These are phyloP conservation scores for Verticillium longisporum DNA, from an alignment of 2,329 filamentous ascomycete genomes.

Conservation along the genomic window DNA sequence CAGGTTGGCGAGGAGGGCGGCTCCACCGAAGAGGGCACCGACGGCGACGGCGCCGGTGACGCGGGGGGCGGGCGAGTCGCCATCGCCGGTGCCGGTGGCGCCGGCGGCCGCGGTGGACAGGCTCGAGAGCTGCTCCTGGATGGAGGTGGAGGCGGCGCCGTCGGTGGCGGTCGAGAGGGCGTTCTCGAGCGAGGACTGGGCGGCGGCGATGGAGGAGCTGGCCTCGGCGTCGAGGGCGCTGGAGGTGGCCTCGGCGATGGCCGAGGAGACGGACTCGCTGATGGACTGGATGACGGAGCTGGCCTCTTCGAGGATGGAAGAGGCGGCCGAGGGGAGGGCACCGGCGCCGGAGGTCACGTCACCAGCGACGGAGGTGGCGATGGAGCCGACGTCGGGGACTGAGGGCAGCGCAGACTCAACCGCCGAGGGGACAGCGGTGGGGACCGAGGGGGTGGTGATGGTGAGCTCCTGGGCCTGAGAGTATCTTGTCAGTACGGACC, in stretches of 20 bases:
- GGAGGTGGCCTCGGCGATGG: constrained; percentile 12
- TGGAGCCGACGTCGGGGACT: constrained; percentile 9
- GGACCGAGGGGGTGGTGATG: constrained; percentile 6
- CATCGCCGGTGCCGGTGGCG: constrained; percentile 6
- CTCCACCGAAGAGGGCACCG: constrained; percentile 39
- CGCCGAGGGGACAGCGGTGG: constrained; percentile 11
- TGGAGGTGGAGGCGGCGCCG: constrained; percentile 12
- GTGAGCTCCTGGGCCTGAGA: constrained; percentile 12
- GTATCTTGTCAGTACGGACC: background rate
- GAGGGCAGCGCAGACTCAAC: background rate
- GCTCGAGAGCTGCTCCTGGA: constrained; percentile 3
- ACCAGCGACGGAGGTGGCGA: constrained; percentile 2
- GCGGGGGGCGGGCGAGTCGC: constrained; percentile 21
- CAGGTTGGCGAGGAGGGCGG: constrained; percentile 36
- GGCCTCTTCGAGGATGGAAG: constrained; percentile 9
- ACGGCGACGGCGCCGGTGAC: constrained; percentile 36
- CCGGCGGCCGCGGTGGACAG: constrained; percentile 4
- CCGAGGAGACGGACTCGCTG: constrained; percentile 1
- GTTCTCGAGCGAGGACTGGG: constrained; percentile 9
- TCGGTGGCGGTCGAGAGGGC: constrained; percentile 15
- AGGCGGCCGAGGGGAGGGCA: background rate
- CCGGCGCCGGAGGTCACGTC: constrained; percentile 8
- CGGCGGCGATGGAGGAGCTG: constrained; percentile 10
- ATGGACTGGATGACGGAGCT: constrained; percentile 2
- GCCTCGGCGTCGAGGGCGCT: constrained; percentile 14